Evolutionary conservation across 2,329 filamentous ascomycete species (phyloP), one percentile per base, ranked within the genome.

Genomic region (Phoma sp.): DNA sequence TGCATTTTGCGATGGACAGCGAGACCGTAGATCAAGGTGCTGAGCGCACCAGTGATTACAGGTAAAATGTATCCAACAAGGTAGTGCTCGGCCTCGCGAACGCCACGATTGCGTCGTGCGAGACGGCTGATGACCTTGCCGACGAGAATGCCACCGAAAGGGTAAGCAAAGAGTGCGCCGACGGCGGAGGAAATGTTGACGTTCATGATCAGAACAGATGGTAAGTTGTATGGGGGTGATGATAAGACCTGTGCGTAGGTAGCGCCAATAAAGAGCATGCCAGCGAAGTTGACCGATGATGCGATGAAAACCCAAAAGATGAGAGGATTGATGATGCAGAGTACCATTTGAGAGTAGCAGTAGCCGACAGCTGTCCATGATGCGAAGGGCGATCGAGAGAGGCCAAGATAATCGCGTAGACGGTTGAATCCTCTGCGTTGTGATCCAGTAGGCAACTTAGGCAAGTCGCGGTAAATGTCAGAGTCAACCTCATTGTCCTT

Each of bases 241-340:
- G 29, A 36, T 1, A 73, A 56, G 4, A 69, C 52, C 9, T 38
- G 56, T 1, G 57, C 39, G 42, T 65, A 70, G 4, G 67, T 70
- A 2, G 64, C 34, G 15, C 67, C 66, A 21, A 73, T 72, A 47
- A 62, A 72, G 18, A 70, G 62, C 64, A 71, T 69, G 14, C 66
- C 64, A 5, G 67, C 64, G 21, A 64, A 66, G 28, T 68, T 72
- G 49, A 68, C 56, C 0, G 64, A 42, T 1, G 64, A 59, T 4
- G 62, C 60, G 23, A 73, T 55, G 21, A 68, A 57, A 1, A 71
- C 64, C 68, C 69, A 73, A 43, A 71, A 69, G n/a, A 73, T 63
- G 20, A 73, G 59, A 1, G 69, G 68, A 20, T 72, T 73, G 25
- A 57, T 20, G 5, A 51, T 37, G 26, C 69, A 73, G 49, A 69